Evolutionary conservation across 2,329 filamentous ascomycete species (phyloP).

Genomic region (Aspergillus fumigatiaffinis): DNA sequence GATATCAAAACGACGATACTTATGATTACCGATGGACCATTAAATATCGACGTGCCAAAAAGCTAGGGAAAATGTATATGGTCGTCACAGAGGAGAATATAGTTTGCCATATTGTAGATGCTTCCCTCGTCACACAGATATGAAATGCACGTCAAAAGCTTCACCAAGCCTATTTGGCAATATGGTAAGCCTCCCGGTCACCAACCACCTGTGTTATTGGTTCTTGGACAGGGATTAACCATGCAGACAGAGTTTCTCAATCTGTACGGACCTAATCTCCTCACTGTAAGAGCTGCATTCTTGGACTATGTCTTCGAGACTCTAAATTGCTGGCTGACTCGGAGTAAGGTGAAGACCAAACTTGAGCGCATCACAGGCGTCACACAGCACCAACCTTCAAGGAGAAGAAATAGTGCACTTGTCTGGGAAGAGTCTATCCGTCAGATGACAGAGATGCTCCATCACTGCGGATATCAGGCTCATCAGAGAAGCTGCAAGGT

Average conservation of each 20-base stretch:
- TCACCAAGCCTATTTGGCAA: conserved; percentile 13
- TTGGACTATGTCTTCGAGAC: not conserved
- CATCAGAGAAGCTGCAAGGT: not conserved
- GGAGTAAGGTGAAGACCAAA: conserved; percentile 24
- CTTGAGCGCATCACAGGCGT: conserved; percentile 44
- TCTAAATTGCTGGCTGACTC: not conserved
- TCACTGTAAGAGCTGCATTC: conserved; percentile 20
- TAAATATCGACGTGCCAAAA: conserved; percentile 11
- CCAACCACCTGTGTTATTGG: too few species aligned
- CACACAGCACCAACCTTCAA: conserved; percentile 43
- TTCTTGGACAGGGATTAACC: not conserved
- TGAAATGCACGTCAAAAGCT: conserved; percentile 8
- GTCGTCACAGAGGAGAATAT: conserved; percentile 7
- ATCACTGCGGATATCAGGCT: conserved; percentile 10
- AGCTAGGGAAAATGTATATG: conserved; percentile 12
- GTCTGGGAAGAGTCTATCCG: conserved; percentile 38
- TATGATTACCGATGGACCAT: conserved; percentile 12
- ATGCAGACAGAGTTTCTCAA: conserved; percentile 17
- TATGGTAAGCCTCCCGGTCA: conserved; percentile 8
- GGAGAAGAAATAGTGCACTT: conserved; percentile 38
- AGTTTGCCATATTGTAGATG: conserved; percentile 15
- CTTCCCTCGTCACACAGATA: conserved; percentile 13
- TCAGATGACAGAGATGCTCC: conserved; percentile 31
- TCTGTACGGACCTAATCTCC: conserved; percentile 32
- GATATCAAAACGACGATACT: conserved; percentile 8